Evolutionary conservation across 2,329 filamentous ascomycete species (phyloP).

Genomic region (Aspergillus sergii): DNA sequence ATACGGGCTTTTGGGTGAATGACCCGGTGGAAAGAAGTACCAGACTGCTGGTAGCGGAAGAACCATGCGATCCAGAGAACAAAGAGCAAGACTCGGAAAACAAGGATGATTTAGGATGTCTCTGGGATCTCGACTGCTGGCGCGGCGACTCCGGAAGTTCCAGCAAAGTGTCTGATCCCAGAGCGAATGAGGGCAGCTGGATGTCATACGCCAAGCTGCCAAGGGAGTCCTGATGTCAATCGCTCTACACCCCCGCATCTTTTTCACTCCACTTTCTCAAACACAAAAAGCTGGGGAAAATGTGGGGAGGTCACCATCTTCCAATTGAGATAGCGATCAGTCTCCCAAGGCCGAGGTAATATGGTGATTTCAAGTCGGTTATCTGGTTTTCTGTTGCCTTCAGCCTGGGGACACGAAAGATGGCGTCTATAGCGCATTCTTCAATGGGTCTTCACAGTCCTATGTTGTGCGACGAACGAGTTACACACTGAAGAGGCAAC

Average conservation of each 20-base stretch:
- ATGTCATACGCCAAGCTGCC: neutral
- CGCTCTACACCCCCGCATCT: constrained; percentile 1
- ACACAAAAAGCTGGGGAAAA: constrained; percentile 4
- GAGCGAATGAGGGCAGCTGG: neutral
- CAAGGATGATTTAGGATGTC: neutral
- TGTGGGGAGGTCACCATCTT: neutral
- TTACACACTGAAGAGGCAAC: neutral
- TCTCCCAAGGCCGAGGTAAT: neutral
- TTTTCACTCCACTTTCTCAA: neutral
- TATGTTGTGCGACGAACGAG: neutral
- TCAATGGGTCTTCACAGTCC: neutral
- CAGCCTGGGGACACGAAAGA: neutral
- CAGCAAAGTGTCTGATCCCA: neutral
- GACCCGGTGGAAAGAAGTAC: neutral
- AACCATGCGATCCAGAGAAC: neutral
- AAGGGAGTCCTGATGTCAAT: constrained; percentile 4
- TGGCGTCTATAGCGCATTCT: neutral
- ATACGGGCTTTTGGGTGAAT: neutral
- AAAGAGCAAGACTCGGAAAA: neutral
- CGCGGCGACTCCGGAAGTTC: neutral
- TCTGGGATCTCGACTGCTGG: neutral
- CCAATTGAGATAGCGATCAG: constrained; percentile 4
- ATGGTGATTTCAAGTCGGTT: neutral
- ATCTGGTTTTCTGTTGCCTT: neutral
- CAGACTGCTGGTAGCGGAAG: neutral